Base-by-base conservation (phyloP, 2,329 filamentous ascomycete genomes). In the Lecanicillium sp. region DNA sequence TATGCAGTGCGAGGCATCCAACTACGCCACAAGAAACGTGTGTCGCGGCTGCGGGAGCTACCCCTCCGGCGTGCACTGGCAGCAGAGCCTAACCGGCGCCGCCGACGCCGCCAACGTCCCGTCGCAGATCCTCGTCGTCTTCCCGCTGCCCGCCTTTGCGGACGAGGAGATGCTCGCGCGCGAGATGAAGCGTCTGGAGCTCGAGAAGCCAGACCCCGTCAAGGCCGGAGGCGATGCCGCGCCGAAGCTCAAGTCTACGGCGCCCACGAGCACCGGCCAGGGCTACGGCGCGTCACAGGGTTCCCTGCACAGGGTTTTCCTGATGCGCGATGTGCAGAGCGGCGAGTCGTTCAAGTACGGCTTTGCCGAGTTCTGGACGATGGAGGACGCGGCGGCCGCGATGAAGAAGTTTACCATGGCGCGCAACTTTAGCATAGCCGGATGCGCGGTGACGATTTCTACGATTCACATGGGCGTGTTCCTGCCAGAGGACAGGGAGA, bases 381-480 rank as follows among this genome's bases (percentile, higher is more conserved):
- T 88, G 15, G 81, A 86, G 61, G 87, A 93, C 62, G 86, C 88
- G 2, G 77, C 83, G 62, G 84, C 82, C 19, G 88, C 88, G 4
- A 68, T 90, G 59, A 73, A 77, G 19, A 87, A 88, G 55, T 84
- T 85, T 56, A 79, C 80, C 32, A 83, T 82, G 27, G 80, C 83
- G 23, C 79, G 87, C 10, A 84, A 82, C 42, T 91, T 91, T 58
- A 89, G 84, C 2, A 87, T 93, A 52, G 83, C 83, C 1, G 87
- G 84, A 3, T 84, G 81, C 54, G 78, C 82, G 0, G 84, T 89
- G 14, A 74, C 78, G 10, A 74, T 88, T 20, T 84, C 79, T 36
- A 89, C 86, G 55, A 90, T 90, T 32, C 87, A 93, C 55, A 80
- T 86, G n/a, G 87, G 87, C 5, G 87, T 93, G 3, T 93, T 94